phyloP scores from a whole-genome alignment of 129 eudicot genomes.

The Gnaphalium uliginosum region DNA sequence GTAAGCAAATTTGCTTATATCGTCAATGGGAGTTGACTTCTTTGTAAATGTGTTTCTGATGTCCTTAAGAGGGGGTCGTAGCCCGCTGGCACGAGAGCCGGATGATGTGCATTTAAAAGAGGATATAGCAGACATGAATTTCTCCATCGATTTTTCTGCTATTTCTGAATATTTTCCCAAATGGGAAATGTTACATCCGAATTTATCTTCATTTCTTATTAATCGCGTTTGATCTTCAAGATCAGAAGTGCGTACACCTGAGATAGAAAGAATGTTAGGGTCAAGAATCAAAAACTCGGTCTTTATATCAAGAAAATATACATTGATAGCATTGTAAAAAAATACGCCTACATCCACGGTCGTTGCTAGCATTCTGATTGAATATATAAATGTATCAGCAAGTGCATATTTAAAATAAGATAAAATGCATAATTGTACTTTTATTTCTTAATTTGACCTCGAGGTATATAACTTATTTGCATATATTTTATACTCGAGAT shows the following conservation, averaged over 20 bases:
- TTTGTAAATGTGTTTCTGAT: slow-evolving; percentile 52
- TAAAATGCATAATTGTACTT: background rate
- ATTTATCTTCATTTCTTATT: slow-evolving; percentile 47
- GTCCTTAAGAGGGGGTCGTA: slow-evolving; percentile 89
- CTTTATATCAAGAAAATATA: background rate
- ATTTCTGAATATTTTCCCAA: slow-evolving; percentile 71
- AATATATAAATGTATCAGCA: background rate
- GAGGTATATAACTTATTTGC: background rate
- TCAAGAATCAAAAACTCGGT: no score
- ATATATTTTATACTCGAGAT: background rate
- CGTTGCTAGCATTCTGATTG: background rate
- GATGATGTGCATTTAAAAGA: slow-evolving; percentile 66
- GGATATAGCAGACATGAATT: slow-evolving; percentile 71
- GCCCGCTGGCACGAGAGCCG: slow-evolving; percentile 97
- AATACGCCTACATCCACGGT: background rate
- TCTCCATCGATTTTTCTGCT: slow-evolving; percentile 89
- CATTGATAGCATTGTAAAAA: background rate
- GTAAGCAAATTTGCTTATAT: slow-evolving; percentile 34
- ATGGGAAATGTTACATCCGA: slow-evolving; percentile 89
- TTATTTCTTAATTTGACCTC: background rate
- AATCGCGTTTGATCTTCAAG: slow-evolving; percentile 37
- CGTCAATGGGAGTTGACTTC: slow-evolving; percentile 40
- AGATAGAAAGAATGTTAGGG: background rate
- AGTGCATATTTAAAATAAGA: background rate
- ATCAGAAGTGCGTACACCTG: slow-evolving; percentile 41